phyloP scores from a whole-genome alignment of 129 eudicot species.

The Chrysanthemum lavandulifolium region DNA sequence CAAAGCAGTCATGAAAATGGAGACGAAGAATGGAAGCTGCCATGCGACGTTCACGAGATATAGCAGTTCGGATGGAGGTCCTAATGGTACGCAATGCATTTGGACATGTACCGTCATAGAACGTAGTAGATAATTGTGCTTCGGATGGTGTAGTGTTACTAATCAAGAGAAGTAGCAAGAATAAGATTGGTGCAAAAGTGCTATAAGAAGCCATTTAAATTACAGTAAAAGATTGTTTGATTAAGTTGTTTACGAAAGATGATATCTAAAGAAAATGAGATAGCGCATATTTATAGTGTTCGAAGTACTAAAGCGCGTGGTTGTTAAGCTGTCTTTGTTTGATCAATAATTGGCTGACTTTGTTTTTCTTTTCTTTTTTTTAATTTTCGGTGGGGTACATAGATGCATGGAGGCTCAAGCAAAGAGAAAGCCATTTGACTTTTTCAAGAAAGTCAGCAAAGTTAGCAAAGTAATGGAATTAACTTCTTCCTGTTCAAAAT shows the following conservation, averaged over 20 bases:
- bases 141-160: slow-evolving; percentile 15
- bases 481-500: background rate
- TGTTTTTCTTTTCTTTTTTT: background rate
- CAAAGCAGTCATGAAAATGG: slow-evolving; percentile 37
- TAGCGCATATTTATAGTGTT: background rate
- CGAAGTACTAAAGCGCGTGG: background rate
- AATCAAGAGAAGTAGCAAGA: slow-evolving; percentile 21
- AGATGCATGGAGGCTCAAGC: slow-evolving; percentile 23
- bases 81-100: slow-evolving; percentile 30
- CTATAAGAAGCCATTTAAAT: slow-evolving; percentile 18
- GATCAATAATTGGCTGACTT: slow-evolving; percentile 17
- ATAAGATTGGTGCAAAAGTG: slow-evolving; percentile 4
- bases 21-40: slow-evolving; percentile 36
- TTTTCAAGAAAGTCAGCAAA: background rate
- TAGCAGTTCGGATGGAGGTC: slow-evolving; percentile 34
- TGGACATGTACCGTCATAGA: slow-evolving; percentile 30
- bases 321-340: slow-evolving; percentile 30
- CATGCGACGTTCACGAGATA: slow-evolving; percentile 37
- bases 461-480: background rate
- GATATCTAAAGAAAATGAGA: background rate
- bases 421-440: background rate
- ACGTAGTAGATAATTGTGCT: slow-evolving; percentile 35
- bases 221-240: background rate
- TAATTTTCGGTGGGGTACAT: background rate
- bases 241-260: background rate